Base-by-base conservation (phyloP, 352 stramenopile genomes). In the Phytophthora ohioensis region DNA sequence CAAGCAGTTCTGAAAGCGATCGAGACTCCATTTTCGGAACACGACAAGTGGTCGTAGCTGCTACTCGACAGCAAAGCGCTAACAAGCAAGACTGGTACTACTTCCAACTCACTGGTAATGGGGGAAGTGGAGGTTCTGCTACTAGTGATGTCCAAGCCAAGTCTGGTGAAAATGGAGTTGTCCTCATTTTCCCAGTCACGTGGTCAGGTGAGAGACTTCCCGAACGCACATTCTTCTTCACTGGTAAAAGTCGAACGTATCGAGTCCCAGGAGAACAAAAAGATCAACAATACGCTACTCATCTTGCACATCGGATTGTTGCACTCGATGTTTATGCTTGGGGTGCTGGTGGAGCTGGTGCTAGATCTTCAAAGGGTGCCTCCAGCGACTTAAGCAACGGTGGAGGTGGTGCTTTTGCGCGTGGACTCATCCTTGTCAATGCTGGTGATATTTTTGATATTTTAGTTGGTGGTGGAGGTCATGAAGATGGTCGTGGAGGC, bases 371-470 rank as follows among this genome's bases (percentile, higher is more conserved):
- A 46, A 70, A 34, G 46, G 55, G 30, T 17, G 57, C 57, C 11
- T 62, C 59, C 5, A 67, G 15, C 30, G 15, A 34, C 27, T 76
- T 81, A 5, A 84, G 71, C 5, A 82, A 78, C 12, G 89, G 87
- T n/a, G 88, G 89, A 3, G 89, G 88, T 1, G 89, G 89, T 6
- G 87, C 87, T 12, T 96, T 94, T 67, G 73, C 75, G 0, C 83
- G 88, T n/a, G 84, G 67, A 7, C 41, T 88, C 13, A 70, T 95
- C 35, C 69, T 45, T 12, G 82, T 91, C 8, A 66, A 38, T 4
- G 53, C 75, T 5, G 79, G 75, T 2, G 85, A 95, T 52, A 11
- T 38, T 7, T 15, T 96, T 36, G 60, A 87, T 2, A 55, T 96
- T 32, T 57, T 85, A 3, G 87, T 96, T 10, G 89, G 89, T 0